Conservation (phyloP, 306 rosid genomes). For the Potentilla sterilis region DNA sequence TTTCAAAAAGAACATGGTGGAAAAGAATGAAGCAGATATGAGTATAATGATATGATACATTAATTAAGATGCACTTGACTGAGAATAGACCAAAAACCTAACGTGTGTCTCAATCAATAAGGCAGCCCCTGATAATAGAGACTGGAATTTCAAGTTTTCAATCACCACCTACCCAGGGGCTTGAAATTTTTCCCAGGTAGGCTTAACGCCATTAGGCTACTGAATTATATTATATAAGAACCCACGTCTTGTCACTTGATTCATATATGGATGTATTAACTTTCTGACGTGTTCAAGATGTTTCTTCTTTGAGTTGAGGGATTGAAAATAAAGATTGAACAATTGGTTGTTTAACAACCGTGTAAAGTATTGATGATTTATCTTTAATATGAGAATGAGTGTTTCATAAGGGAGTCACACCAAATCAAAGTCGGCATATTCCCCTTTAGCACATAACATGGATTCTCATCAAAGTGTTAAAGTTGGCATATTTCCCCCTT, state of each 20-base stretch:
- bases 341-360: neutral
- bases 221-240: no score
- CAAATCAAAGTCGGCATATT: neutral
- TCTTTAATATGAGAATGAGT: neutral
- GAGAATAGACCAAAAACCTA: constrained; percentile 4
- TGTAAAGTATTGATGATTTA: neutral
- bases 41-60: neutral
- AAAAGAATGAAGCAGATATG: neutral
- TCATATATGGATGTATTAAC: neutral
- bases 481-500: neutral
- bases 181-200: neutral
- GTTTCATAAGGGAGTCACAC: neutral
- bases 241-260: neutral
- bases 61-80: neutral
- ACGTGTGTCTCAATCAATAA: neutral
- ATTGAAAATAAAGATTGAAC: neutral
- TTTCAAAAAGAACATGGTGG: neutral
- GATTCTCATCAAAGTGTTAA: neutral
- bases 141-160: neutral
- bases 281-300: neutral
- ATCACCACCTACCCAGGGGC: neutral
- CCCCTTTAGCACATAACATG: neutral
- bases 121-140: neutral
- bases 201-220: neutral
- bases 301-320: neutral